Evolutionary conservation across 257 asterid genomes (phyloP).

Genomic region (Dorcoceras hygrometricum): DNA sequence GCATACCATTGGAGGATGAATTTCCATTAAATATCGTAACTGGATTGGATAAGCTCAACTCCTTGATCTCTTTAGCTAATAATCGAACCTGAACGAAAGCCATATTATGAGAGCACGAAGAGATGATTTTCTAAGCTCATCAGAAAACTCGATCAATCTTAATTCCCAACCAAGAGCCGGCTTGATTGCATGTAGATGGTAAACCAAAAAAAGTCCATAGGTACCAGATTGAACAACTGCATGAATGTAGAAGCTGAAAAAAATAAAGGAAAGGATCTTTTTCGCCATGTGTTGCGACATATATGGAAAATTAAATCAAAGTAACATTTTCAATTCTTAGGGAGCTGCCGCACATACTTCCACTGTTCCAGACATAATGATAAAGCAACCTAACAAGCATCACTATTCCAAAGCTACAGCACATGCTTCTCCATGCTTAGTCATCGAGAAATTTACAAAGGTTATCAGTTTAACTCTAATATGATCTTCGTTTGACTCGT

Average conservation of each 20-base stretch:
- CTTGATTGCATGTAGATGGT: conserved; percentile 12
- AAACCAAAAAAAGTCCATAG: background rate
- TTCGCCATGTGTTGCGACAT: background rate
- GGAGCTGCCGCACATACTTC: background rate
- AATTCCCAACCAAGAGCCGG: conserved; percentile 10
- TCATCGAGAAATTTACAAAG: background rate
- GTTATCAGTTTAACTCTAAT: background rate
- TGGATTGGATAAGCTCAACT: conserved; percentile 65
- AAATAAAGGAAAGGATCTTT: background rate
- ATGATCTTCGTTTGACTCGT: background rate
- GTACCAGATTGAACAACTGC: conserved; percentile 12
- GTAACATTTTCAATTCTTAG: background rate
- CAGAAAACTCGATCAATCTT: background rate
- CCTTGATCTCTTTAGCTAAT: conserved; percentile 76
- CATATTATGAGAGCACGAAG: conserved; percentile 25
- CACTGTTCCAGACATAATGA: background rate
- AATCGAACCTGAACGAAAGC: conserved; percentile 59
- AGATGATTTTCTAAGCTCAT: conserved; percentile 19
- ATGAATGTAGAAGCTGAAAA: background rate
- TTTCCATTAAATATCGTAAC: conserved; percentile 62
- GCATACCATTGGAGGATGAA: conserved; percentile 64
- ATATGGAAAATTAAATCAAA: background rate
- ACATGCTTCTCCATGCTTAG: background rate
- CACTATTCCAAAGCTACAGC: too few species aligned
- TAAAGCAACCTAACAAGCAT: too few species aligned